Conservation (phyloP, 169 alveolate species). For the Besnoitia besnoiti region DNA sequence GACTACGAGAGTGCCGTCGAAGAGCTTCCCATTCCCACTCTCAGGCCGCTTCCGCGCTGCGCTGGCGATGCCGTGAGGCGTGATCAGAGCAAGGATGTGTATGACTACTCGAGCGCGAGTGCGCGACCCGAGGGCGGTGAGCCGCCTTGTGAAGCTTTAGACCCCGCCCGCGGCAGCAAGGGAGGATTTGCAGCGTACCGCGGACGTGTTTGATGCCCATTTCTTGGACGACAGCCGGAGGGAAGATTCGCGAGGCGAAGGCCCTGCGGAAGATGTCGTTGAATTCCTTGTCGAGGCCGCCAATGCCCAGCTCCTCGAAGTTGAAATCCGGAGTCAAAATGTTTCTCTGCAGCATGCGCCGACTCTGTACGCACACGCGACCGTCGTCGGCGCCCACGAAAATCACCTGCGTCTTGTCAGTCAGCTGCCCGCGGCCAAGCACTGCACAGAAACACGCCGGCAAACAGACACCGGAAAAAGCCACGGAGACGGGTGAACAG, state of each 20-base stretch:
- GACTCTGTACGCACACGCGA: slow-evolving; percentile 63
- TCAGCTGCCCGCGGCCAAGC: slow-evolving; percentile 47
- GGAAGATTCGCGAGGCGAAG: slow-evolving; percentile 98
- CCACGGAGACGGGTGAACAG: too few relatives aligned
- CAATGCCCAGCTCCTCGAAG: slow-evolving; percentile 92
- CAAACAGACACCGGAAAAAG: too few relatives aligned
- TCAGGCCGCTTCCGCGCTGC: too few relatives aligned
- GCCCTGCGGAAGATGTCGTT: slow-evolving; percentile 97
- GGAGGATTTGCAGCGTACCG: too few relatives aligned
- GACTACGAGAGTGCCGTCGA: too few relatives aligned
- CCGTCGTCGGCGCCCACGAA: slow-evolving; percentile 60
- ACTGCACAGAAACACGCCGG: slow-evolving; percentile 35
- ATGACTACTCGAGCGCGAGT: too few relatives aligned
- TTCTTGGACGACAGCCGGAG: slow-evolving; percentile 95
- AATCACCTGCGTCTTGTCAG: slow-evolving; percentile 45
- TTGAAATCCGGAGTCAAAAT: slow-evolving; percentile 87
- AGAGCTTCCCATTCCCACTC: too few relatives aligned
- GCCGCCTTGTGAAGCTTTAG: too few relatives aligned
- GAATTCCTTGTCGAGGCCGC: slow-evolving; percentile 79
- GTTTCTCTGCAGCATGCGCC: slow-evolving; percentile 53
- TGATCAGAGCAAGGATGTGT: too few relatives aligned
- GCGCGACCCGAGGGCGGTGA: not conserved
- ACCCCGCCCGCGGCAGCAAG: too few relatives aligned
- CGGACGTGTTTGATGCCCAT: slow-evolving; percentile 98
- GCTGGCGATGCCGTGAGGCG: too few relatives aligned